Evolutionary conservation across 179 eudicot species (phyloP), one percentile per base, ranked within the genome.

Genomic region (Camellia oleifera): DNA sequence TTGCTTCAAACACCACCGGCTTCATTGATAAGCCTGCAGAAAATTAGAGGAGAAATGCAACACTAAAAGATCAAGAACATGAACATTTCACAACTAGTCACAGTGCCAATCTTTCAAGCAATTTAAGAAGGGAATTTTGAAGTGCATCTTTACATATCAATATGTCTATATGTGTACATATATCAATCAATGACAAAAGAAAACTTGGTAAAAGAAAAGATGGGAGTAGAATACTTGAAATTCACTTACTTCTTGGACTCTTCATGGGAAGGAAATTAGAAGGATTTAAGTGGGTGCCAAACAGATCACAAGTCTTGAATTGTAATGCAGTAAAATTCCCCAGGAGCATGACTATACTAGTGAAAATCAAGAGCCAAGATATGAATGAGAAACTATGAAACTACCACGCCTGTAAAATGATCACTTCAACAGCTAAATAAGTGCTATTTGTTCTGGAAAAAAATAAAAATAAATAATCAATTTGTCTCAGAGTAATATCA

Each of bases 1-100:
- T 85, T 63, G 97, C 93, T 80, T 83, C 85, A 71, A 89, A 78
- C 72, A 88, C 85, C 81, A 88, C 74, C 17, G 91, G 89, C 81
- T 86, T 95, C 84, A 81, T 68, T 53, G 40, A 60, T 46, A 84
- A 0, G 78, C 78, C 95, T 94, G 63, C 40, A 79, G 66, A 78
- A 50, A 48, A 80, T 46, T 52, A 56, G 72, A 64, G 44, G 46
- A 48, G 42, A 44, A 57, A 64, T 53, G 45, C 44, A 60, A 71
- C 61, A 81, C 18, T 57, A 56, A 63, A 78, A 53, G 17, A 50
- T 15, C 50, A 65, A 56, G 44, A 77, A 14, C 54, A 61, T 50
- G 45, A 9, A n/a, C 23, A 23, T 32, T 32, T 32, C 40, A 32
- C 40, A 32, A 32, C 40, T 32, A 32, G 40, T 4, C n/a, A n/a